These are phyloP conservation scores for Fermentozyma sake DNA, from an alignment of 1,139 yeast species.

Conservation along the genomic window DNA sequence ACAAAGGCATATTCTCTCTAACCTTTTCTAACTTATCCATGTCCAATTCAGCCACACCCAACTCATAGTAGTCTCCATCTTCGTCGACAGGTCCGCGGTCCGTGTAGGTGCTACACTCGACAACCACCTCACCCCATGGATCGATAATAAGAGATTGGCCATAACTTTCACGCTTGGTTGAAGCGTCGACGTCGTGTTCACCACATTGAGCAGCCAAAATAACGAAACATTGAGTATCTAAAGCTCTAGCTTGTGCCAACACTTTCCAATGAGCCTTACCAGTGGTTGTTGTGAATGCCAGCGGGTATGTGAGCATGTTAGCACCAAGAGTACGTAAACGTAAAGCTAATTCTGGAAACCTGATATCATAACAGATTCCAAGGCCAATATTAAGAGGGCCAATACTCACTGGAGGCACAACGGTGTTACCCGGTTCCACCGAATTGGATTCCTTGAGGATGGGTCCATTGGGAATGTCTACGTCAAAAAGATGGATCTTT, in stretches of 20 bases:
- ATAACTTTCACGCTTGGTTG: conserved; percentile 48
- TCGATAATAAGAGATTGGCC: conserved; percentile 85
- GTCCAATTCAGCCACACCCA: conserved; percentile 72
- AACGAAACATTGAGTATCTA: conserved; percentile 84
- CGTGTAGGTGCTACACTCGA: conserved; percentile 41
- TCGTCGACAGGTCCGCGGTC: conserved; percentile 34
- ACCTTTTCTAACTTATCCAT: conserved; percentile 42
- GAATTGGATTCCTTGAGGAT: conserved; percentile 70
- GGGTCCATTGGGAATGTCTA: conserved; percentile 72
- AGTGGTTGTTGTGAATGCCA: conserved; percentile 88
- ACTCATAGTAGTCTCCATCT: conserved; percentile 49
- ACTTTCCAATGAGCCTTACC: conserved; percentile 90
- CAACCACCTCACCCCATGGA: conserved; percentile 85
- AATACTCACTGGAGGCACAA: conserved; percentile 50
- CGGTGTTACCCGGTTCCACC: conserved; percentile 69
- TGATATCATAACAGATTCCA: conserved; percentile 80
- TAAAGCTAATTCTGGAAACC: conserved; percentile 82
- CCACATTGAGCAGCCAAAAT: conserved; percentile 93
- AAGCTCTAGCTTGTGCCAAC: conserved; percentile 76
- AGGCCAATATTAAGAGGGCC: conserved; percentile 39
- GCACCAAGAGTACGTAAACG: conserved; percentile 70
- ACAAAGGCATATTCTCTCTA: conserved; percentile 68
- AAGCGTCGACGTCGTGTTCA: conserved; percentile 47
- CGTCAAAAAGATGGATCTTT: conserved; percentile 87
- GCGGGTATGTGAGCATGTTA: conserved; percentile 72